Base-by-base conservation (phyloP, 345 rosid species). In the Aquilaria sinensis region DNA sequence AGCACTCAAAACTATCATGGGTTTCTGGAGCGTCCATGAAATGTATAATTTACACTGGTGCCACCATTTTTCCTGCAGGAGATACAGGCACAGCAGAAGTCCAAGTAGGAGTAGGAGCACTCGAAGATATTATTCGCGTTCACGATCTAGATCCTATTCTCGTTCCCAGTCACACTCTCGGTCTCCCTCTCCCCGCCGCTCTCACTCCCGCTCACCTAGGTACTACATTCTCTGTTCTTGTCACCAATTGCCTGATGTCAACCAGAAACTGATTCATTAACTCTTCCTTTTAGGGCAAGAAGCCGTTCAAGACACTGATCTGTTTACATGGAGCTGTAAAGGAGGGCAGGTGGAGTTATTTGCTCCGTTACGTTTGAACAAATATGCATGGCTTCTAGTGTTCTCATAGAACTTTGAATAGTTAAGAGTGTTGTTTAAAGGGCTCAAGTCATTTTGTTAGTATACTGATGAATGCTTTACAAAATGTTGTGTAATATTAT, bases 121-220 rank as follows among this genome's bases (percentile, higher is more conserved):
- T 30, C 80, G 81, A 62, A 87, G 90, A 75, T 14, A 74, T 51
- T 57, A 68, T 71, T 83, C 88, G 10, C 84, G 63, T 33, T 83
- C 88, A 1, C 63, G 45, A 9, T 83, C 85, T 2, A 68, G 67
- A 4, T 74, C 88, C 3, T 67, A 47, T 3, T 74, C 89, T 0
- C 72, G 51, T 15, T 76, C 86, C 13, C 72, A 23, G 7, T 77
- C 78, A 2, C 55, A n/a, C 1, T 67, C 79, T 4, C 83, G 66
- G 9, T 77, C 86, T 0, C 70, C 46, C 33, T 81, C 89, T 12
- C 65, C 12, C 6, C 75, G 82, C 55, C 74, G 57, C 10, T 70
- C 83, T 13, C 72, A 47, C 48, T 79, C 92, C 53, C 81, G 80
- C 64, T 86, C 96, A 7, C 96, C 96, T n/a, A 88, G 96, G 97